Conservation (phyloP, 768 basidiomycete species). For the Cyclocybe cylindracea region DNA sequence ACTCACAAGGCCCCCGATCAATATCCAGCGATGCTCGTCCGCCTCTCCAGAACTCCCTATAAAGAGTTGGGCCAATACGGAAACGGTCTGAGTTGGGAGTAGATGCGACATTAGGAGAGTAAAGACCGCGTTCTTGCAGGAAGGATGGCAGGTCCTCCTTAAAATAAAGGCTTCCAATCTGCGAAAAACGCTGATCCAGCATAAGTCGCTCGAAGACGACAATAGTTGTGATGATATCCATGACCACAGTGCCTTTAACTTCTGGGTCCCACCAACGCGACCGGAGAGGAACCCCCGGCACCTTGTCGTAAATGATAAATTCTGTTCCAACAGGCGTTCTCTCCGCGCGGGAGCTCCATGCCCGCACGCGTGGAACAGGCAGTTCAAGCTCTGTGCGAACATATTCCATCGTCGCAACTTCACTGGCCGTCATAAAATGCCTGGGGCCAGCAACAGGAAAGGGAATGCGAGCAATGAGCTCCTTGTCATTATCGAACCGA, state of each 20-base stretch:
- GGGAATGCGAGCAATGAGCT: constrained; percentile 20
- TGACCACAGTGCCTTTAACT: constrained; percentile 2
- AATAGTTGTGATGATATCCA: constrained; percentile 16
- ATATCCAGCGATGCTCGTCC: too few species aligned
- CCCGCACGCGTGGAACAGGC: constrained; percentile 27
- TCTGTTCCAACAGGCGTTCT: constrained; percentile 28
- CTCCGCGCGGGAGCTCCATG: constrained; percentile 26
- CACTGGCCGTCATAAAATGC: constrained; percentile 32
- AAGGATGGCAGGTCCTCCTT: constrained; percentile 24
- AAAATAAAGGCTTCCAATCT: constrained; percentile 36
- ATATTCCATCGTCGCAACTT: constrained; percentile 37
- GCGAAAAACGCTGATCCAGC: constrained; percentile 21
- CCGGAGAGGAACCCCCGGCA: constrained; percentile 20
- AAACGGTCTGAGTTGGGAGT: neutral
- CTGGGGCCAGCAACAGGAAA: constrained; percentile 24
- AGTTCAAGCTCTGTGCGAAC: constrained; percentile 23
- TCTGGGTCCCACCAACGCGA: constrained; percentile 11
- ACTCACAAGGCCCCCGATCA: too few species aligned
- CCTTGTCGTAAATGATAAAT: constrained; percentile 35
- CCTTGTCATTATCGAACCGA: constrained; percentile 13
- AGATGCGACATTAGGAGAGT: constrained; percentile 8
- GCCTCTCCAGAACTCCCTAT: too few species aligned
- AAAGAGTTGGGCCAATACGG: neutral
- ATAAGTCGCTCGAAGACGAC: constrained; percentile 22
- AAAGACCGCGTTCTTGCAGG: constrained; percentile 9